Conservation (phyloP, 306 rosid genomes). For the Castanospermum australe region DNA sequence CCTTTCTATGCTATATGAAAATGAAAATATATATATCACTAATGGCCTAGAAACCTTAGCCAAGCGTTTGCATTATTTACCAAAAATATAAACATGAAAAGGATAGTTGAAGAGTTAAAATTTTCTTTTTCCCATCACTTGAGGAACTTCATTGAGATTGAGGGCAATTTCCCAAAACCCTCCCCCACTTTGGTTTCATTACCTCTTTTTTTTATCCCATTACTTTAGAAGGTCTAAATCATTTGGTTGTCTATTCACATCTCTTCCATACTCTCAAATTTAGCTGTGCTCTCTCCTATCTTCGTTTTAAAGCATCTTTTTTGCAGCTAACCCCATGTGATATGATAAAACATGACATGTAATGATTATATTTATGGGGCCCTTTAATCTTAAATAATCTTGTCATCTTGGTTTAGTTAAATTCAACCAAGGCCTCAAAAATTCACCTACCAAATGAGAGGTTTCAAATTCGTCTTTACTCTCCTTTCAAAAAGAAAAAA, state of each 20-base stretch:
- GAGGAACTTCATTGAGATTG: conserved; percentile 23
- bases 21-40: neutral
- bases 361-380: conserved; percentile 59
- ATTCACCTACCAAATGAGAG: conserved; percentile 44
- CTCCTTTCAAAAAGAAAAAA: too few relatives aligned
- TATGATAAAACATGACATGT: conserved; percentile 51
- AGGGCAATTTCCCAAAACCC: conserved; percentile 42
- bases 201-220: conserved; percentile 25
- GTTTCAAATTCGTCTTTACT: too few relatives aligned
- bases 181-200: conserved; percentile 19
- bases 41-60: neutral
- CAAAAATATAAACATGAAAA: conserved; percentile 30
- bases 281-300: conserved; percentile 40
- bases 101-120: conserved; percentile 13
- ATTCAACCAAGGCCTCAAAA: conserved; percentile 35
- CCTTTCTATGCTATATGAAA: neutral
- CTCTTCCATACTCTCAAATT: conserved; percentile 31
- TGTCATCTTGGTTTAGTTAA: conserved; percentile 30
- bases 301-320: conserved; percentile 51
- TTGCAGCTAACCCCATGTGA: conserved; percentile 38
- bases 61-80: conserved; percentile 26
- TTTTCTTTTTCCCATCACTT: neutral
- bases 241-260: conserved; percentile 47
- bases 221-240: conserved; percentile 71
- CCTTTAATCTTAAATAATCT: conserved; percentile 40